Base-by-base conservation (phyloP, 805 yeast genomes). In the Nakazawaea wyomingensis region DNA sequence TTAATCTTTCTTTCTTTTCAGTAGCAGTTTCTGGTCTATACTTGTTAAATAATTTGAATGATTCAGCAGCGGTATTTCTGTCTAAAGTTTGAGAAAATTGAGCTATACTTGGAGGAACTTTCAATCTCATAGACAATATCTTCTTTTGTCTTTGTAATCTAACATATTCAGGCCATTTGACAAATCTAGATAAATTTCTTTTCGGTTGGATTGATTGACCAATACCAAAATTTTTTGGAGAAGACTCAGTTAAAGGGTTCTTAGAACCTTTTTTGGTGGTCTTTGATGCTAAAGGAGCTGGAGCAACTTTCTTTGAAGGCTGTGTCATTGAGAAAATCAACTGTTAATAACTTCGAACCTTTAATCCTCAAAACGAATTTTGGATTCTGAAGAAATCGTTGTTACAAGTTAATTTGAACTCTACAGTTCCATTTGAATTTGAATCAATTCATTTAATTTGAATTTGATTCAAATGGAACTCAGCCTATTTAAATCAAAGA, bases 61-160 rank as follows among this genome's bases (percentile, higher is more conserved):
- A 78, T 75, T 86, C 95, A 62, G 96, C 76, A 64, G 99, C 98
- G 58, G 98, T 85, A 89, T 91, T 91, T 85, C 90, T 90, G 85
- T 91, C 99, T 71, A 91, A 80, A 64, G 89, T 83, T 75, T 85
- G 76, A 66, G 88, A 89, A 83, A 91, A 91, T 78, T 91, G 99
- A 55, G 98, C 81, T 67, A 91, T 82, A 55, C 98, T 85, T 66
- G 99, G 99, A 59, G 99, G 99, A 68, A 91, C 99, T 85, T 93
- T 91, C 68, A 91, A 81, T 84, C 99, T 90, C 72, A 90, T 70
- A 62, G 82, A 76, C 70, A 91, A 80, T 70, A 91, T 85, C 82
- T 91, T 91, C 85, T 84, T 93, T 77, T 93, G 98, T 82, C 99
- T 90, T 80, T 91, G 99, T 60, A 93, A 78, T 77, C 96, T 87